Conservation (phyloP, 768 basidiomycete genomes). For the Russula lepida region DNA sequence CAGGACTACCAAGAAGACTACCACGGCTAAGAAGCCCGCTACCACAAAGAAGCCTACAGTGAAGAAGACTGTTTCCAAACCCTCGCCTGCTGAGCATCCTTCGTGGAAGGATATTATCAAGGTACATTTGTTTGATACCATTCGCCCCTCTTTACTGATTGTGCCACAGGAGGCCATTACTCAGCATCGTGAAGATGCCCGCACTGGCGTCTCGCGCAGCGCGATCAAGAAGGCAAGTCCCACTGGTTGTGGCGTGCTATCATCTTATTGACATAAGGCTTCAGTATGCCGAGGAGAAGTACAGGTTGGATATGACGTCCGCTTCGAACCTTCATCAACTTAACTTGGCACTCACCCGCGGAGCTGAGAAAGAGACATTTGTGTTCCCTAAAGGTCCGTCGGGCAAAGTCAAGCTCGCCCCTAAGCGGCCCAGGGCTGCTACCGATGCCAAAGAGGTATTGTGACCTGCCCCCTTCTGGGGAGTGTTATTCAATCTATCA, state of each 20-base stretch:
- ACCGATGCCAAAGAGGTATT: constrained; percentile 52
- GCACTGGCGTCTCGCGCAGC: constrained; percentile 65
- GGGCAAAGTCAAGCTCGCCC: constrained; percentile 68
- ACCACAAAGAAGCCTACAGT: constrained; percentile 17
- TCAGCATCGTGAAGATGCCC: constrained; percentile 53
- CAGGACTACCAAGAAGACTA: constrained; percentile 14
- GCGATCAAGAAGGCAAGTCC: constrained; percentile 53
- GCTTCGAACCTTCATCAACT: constrained; percentile 39
- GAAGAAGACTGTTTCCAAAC: constrained; percentile 17
- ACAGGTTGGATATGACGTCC: constrained; percentile 40
- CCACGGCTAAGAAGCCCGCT: constrained; percentile 13
- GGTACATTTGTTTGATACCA: constrained; percentile 20
- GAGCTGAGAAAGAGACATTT: constrained; percentile 44
- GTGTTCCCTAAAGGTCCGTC: constrained; percentile 55
- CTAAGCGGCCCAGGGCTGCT: constrained; percentile 37
- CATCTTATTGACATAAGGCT: background rate
- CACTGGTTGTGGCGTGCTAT: background rate
- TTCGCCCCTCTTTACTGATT: background rate
- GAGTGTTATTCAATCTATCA: constrained; percentile 15
- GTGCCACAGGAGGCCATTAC: constrained; percentile 60
- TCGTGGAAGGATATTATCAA: constrained; percentile 35
- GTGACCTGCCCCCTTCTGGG: background rate
- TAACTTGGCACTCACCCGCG: constrained; percentile 46
- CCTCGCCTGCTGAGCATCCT: constrained; percentile 24
- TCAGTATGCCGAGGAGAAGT: constrained; percentile 48